Evolutionary conservation across 2,329 filamentous ascomycete species (phyloP).

Genomic region (Penicillium sp.): DNA sequence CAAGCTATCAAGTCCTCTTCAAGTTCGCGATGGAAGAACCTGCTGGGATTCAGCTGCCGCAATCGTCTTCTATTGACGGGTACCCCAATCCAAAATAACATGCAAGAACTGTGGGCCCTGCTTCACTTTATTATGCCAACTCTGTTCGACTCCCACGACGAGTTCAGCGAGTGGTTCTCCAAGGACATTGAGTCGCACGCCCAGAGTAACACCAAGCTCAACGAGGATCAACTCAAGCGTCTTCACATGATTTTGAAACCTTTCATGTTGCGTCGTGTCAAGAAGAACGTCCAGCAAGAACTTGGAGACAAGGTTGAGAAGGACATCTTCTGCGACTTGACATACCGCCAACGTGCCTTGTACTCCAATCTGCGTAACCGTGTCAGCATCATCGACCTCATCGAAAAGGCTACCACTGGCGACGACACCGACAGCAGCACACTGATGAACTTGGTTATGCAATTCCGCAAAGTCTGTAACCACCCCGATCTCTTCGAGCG

Average conservation of each 20-base stretch:
- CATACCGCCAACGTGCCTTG: slow-evolving; percentile 90
- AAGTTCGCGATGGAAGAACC: slow-evolving; percentile 94
- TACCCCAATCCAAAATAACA: slow-evolving; percentile 99
- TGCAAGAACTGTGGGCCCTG: slow-evolving; percentile 97
- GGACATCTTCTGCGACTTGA: slow-evolving; percentile 94
- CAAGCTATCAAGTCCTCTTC: slow-evolving; percentile 98
- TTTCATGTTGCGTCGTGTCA: slow-evolving; percentile 98
- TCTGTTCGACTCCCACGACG: slow-evolving; percentile 68
- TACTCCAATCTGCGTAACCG: slow-evolving; percentile 92
- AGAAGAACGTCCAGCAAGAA: slow-evolving; percentile 99
- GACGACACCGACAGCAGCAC: slow-evolving; percentile 95
- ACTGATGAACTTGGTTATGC: slow-evolving; percentile 99
- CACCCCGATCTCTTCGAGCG: slow-evolving; percentile 96
- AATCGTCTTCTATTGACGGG: slow-evolving; percentile 92
- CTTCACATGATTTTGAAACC: slow-evolving; percentile 99
- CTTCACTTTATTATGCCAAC: slow-evolving; percentile 99
- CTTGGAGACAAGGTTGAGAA: slow-evolving; percentile 97
- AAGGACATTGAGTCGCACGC: slow-evolving; percentile 89
- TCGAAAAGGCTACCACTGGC: slow-evolving; percentile 92
- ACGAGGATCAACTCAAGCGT: slow-evolving; percentile 94
- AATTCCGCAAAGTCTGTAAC: slow-evolving; percentile 99
- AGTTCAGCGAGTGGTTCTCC: slow-evolving; percentile 56
- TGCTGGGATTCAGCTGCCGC: slow-evolving; percentile 90
- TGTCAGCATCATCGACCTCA: slow-evolving; percentile 97
- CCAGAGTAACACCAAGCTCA: slow-evolving; percentile 98